phyloP scores from a whole-genome alignment of 495 filamentous ascomycete genomes.

The Podospora conica region DNA sequence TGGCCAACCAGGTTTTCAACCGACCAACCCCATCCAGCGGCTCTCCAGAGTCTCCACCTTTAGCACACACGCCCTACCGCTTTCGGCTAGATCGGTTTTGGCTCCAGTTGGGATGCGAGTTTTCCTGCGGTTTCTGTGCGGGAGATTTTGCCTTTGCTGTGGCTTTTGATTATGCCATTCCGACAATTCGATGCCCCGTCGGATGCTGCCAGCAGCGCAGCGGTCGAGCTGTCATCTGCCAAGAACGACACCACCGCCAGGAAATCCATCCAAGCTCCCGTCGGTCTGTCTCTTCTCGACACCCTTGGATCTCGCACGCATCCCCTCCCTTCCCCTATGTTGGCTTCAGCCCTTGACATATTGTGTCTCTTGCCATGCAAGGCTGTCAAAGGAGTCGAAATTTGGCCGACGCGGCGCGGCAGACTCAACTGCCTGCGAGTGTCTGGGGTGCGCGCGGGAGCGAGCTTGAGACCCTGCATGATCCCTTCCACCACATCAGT shows the following conservation, averaged over 20 bases:
- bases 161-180: slow-evolving; percentile 24
- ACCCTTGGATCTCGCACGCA: too few species aligned
- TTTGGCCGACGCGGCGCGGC: neutral
- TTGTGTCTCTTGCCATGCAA: too few species aligned
- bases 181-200: slow-evolving; percentile 24
- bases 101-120: neutral
- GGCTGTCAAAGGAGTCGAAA: neutral
- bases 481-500: slow-evolving; percentile 34
- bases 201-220: neutral
- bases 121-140: neutral
- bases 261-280: neutral
- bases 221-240: neutral
- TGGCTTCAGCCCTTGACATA: too few species aligned
- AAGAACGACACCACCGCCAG: neutral
- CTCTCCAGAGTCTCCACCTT: neutral
- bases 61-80: slow-evolving; percentile 1
- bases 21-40: neutral
- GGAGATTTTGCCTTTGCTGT: slow-evolving; percentile 15
- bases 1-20: neutral
- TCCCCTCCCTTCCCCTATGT: too few species aligned
- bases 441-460: neutral
- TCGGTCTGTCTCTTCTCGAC: neutral
- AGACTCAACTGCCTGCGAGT: neutral
- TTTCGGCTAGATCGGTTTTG: slow-evolving; percentile 7
- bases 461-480: slow-evolving; percentile 34